Conservation (phyloP, 805 yeast genomes). For the Candida boidinii region DNA sequence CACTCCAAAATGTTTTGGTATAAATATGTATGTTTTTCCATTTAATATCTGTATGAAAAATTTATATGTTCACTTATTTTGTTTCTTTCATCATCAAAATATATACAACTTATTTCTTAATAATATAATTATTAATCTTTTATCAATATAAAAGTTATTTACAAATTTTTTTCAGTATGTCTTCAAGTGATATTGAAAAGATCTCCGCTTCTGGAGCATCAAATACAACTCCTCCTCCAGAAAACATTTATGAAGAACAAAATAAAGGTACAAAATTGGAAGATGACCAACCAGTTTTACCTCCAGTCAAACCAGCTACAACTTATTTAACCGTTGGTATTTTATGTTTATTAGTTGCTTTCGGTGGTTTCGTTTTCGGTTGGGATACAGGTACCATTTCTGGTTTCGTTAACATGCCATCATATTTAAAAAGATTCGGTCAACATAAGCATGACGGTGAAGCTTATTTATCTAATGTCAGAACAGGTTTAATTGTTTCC, state of each 20-base stretch:
- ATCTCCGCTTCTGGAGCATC: slow-evolving; percentile 22
- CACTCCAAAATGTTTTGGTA: too few relatives aligned
- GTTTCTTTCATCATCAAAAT: too few relatives aligned
- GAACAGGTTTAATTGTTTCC: slow-evolving; percentile 61
- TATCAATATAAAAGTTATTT: too few relatives aligned
- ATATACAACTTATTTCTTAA: too few relatives aligned
- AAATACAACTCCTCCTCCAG: slow-evolving; percentile 12
- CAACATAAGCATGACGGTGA: slow-evolving; percentile 29
- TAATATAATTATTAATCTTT: too few relatives aligned
- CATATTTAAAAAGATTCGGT: slow-evolving; percentile 48
- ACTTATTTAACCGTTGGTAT: slow-evolving; percentile 20
- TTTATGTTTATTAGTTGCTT: slow-evolving; percentile 50
- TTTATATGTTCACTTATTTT: too few relatives aligned
- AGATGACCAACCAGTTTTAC: slow-evolving; percentile 7
- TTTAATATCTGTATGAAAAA: too few relatives aligned
- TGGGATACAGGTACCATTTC: slow-evolving; percentile 77
- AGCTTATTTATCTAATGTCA: slow-evolving; percentile 36
- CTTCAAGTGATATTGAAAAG: not conserved
- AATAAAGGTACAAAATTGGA: slow-evolving; percentile 4
- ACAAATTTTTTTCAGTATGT: too few relatives aligned
- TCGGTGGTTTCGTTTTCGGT: slow-evolving; percentile 73
- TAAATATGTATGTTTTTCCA: too few relatives aligned
- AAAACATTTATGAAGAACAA: slow-evolving; percentile 16
- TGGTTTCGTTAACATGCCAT: slow-evolving; percentile 58
- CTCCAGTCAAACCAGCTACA: slow-evolving; percentile 15